Base-by-base conservation (phyloP, 2,329 filamentous ascomycete species). In the Monascus ruber region DNA sequence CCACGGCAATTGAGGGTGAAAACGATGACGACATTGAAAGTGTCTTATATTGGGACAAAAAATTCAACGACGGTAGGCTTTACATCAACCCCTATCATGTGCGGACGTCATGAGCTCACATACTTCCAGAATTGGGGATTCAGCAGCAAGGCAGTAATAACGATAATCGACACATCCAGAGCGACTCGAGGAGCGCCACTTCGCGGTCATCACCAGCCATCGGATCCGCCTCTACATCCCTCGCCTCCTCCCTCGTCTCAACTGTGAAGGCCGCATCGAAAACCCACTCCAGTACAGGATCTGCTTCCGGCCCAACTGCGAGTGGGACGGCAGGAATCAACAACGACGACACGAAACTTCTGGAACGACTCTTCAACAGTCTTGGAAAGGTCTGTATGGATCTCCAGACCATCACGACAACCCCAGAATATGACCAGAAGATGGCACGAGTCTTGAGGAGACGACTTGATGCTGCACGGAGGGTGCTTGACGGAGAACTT, bases 391-490 rank as follows among this genome's bases (percentile, higher is more conserved):
- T 76, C 4, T 74, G 72, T 39, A 58, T 61, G 31, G 64, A 67
- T 41, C 54, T 77, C 43, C 73, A 75, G 51, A 51, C 54, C 25
- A 62, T 58, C 28, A 63, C 60, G 4, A 54, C 26, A 50, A 81
- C 45, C 68, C 73, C 42, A 69, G 82, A 61, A 61, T 69, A 37
- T 66, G 74, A 47, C 63, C 64, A 47, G 63, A 72, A 42, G 70
- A 71, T 49, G 63, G 75, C 44, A 75, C 84, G 48, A 39, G 69
- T 81, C 42, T 78, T 83, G 59, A 71, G 85, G 43, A 69, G 82
- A 46, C 72, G 83, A 48, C 71, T 94, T 37, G 85, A 93, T 48
- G 76, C 78, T 38, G 87, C 86, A 4, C 77, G 79, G 43, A 72
- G 76, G 38, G 73, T 85, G 3, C 67, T 94, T 26, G 84, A 89